Evolutionary conservation across 2,329 filamentous ascomycete species (phyloP), one percentile per base, ranked within the genome.

Genomic region (Monilinia fructigena): DNA sequence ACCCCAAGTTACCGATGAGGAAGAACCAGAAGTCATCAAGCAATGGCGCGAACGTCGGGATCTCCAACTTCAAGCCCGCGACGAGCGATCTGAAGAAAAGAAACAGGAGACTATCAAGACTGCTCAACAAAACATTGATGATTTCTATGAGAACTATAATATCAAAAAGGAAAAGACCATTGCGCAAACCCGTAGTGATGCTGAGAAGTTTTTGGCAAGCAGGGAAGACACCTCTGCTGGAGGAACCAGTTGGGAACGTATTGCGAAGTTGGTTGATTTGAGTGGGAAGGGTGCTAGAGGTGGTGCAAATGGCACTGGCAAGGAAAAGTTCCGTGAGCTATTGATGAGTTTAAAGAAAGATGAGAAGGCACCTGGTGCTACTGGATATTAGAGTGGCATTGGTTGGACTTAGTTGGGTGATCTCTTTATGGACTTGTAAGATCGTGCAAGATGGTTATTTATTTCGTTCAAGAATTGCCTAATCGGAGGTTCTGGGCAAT

Each of bases 91-190:
- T 65, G 86, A 88, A 53, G 83, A 87, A 71, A 92, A 93, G 80
- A 95, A 95, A 77, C 86, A 87, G 70, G 89, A 94, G 77, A 97
- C 93, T 1, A 82, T 97, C 76, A 88, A 92, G 77, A 92, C 95
- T 73, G 95, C 95, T 14, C 92, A 93, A 76, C 86, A 93, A 77
- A 95, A 96, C 78, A 96, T 99, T 71, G 95, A 99, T 78, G 95
- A 97, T 78, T 99, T 98, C 81, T 99, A 99, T 83, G 93, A 97
- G 77, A 97, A 97, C 80, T 99, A 99, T 83, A 98, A 98, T 82
- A 89, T 90, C 79, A 97, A 97, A 82, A 94, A 95, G 78, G 95
- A 99, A 78, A 98, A 98, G 85, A 87, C 86, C 68, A 89, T 97
- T 72, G 84, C 89, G 28, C 92, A 96, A 82, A 95, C 94, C 66